Evolutionary conservation across 139 green algal species (phyloP), one percentile per base, ranked within the genome.

Genomic region (Auxenochlorella pyrenoidosa): DNA sequence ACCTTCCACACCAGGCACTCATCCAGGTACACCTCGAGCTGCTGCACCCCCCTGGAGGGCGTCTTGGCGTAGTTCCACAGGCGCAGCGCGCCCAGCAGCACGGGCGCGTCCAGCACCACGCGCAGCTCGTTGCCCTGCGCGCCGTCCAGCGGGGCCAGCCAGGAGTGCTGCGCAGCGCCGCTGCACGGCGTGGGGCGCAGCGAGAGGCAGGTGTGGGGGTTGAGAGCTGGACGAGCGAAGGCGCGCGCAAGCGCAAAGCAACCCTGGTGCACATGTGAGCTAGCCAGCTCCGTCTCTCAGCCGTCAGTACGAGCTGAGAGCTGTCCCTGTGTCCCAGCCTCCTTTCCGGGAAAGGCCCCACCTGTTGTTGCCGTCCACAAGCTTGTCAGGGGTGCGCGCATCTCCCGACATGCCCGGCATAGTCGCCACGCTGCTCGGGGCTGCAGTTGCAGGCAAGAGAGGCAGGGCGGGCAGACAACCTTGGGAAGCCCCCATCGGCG

Each of bases 21-120:
- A 63, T 92, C 90, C 24, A 92, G 58, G 70, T 88, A 82, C 44
- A 90, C 51, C 34, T 89, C 87, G 21, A 91, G 38, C 83, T 92
- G 87, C 88, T 87, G 82, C 65, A 87, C 90, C 2, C 90, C 89
- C 40, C 90, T 47, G 19, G 22, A 13, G 16, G 90, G 90, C 21
- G 83, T 90, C 72, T 84, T 86, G 38, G 79, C 78, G 59, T 92
- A 92, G 83, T 92, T 92, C 90, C 90, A 92, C 41, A 92, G 40
- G 59, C 80, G 73, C 12, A 92, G 47, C 5, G 87, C 76, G 70
- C 82, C 44, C 59, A 92, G 79, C 77, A 90, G 70, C 54, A 88
- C 32, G 4, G 83, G 87, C 59, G 54, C 73, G 63, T 87, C 58
- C 82, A 86, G 82, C 66, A n/a, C 22, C 6, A 86, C 8, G 10